Evolutionary conservation across 352 stramenopile genomes (phyloP), one percentile per base, ranked within the genome.

Genomic region (Phytophthora pseudosyringae): DNA sequence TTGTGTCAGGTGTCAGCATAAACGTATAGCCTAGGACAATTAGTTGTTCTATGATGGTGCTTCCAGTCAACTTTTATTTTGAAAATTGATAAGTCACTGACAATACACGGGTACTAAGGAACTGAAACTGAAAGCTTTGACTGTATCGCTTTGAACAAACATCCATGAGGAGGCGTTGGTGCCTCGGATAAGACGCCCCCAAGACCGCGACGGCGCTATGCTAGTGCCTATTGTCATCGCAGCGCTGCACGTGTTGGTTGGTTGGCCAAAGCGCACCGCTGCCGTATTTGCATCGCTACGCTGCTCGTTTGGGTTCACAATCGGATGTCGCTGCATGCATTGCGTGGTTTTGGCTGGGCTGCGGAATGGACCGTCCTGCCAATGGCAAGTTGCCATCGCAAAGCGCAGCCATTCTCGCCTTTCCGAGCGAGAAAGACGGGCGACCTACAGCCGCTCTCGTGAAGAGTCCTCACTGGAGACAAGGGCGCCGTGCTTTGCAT

Each of bases 351-450:
- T 35, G 31, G 31, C 10, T 35, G 31, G 31, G 25, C 11, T 36
- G 48, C 25, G 49, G 35, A 46, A 46, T 46, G 33, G 33, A 44
- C n/a, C n/a, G n/a, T n/a, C n/a, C n/a, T n/a, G n/a, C n/a, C n/a
- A n/a, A n/a, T n/a, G n/a, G n/a, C n/a, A n/a, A n/a, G n/a, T n/a
- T n/a, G 51, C n/a, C 36, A 41, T 41, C 16, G 18, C 31, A 51
- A 44, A 55, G 32, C 25, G 54, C 35, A 61, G 41, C 31, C 41
- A 61, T 61, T 40, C 18, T 31, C 44, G 44, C 53, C 53, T 61
- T 53, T 61, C 53, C 31, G 12, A 53, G 53, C 28, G 41, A 18
- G 56, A 64, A 64, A 47, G 35, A 40, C 36, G 26, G 56, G 56
- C 33, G 40, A 51, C 28, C 11, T 36, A 31, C 41, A 45, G 52